Evolutionary conservation across 2,329 filamentous ascomycete species (phyloP), one percentile per base, ranked within the genome.

Genomic region (Dothistroma septosporum): DNA sequence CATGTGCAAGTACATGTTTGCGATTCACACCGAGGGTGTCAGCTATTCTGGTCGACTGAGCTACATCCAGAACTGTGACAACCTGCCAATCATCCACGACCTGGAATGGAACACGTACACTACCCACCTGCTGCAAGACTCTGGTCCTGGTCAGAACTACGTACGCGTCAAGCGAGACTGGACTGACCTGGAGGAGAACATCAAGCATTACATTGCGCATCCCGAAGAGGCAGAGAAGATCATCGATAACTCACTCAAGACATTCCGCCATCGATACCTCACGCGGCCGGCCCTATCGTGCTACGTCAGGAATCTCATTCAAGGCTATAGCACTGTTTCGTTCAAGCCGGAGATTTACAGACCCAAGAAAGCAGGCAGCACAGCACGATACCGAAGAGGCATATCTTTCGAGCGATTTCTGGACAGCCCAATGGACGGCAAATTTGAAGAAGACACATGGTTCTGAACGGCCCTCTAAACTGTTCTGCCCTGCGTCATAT

Each of bases 251-350:
- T 61, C 64, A 8, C 59, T 66, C 2, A 57, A 58, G 7, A 68
- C 66, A 1, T 73, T 74, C 57, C 62, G 70, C 10, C 62, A 66
- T 9, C 59, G 66, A 11, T 72, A 72, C 50, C 47, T 68, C 1
- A 71, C 70, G 1, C 64, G 67, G 33, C 70, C 71, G 1, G 72
- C 71, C 4, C 66, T 67, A 19, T 67, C 71, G 12, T 74, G 72
- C 57, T 74, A 74, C 52, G 66, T 71, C 61, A 63, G 71, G 9
- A 58, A 58, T 28, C 48, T 74, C 54, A 65, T 74, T 19, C 22
- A 58, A 10, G 66, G 63, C 7, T 74, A 70, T 60, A 64, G 61
- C 0, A 57, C 63, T 6, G 68, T 73, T 6, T 61, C 66, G 31
- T 70, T 68, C 44, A 57, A 55, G 52, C 71, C 71, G n/a, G 60